Evolutionary conservation across 2,329 filamentous ascomycete species (phyloP).

Genomic region (Fusarium hainanense): DNA sequence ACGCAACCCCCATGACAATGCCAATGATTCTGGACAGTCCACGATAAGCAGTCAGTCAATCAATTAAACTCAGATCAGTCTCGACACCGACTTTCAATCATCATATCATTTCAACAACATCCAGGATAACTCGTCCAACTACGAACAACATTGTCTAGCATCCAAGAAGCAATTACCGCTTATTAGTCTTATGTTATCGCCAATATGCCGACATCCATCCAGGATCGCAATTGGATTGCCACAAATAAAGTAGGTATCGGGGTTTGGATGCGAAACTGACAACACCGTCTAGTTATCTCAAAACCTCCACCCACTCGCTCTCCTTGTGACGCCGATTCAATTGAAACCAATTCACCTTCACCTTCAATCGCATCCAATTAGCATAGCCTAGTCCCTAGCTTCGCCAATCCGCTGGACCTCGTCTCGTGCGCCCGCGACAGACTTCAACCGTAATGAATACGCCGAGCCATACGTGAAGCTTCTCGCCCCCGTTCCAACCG

Average conservation of each 20-base stretch:
- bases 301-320: not conserved
- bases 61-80: constrained; percentile 16
- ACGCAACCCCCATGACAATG: constrained; percentile 22
- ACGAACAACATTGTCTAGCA: no score
- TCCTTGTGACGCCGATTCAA: constrained; percentile 1
- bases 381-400: constrained; percentile 24
- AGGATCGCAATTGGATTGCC: not conserved
- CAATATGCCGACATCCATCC: not conserved
- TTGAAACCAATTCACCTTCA: constrained; percentile 7
- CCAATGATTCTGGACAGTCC: not conserved
- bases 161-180: not conserved
- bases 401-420: constrained; percentile 9
- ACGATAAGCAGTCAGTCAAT: constrained; percentile 3
- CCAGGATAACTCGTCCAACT: constrained; percentile 17
- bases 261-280: constrained; percentile 33
- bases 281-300: constrained; percentile 17
- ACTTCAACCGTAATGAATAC: constrained; percentile 1
- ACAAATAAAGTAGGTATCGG: constrained; percentile 36
- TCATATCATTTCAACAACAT: not conserved
- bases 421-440: constrained; percentile 12
- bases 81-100: not conserved
- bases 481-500: not conserved
- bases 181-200: not conserved
- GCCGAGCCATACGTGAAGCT: constrained; percentile 26
- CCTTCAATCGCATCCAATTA: constrained; percentile 17